Evolutionary conservation across 2,329 filamentous ascomycete genomes (phyloP), one percentile per base, ranked within the genome.

Genomic region (Aureobasidium mangrovei): DNA sequence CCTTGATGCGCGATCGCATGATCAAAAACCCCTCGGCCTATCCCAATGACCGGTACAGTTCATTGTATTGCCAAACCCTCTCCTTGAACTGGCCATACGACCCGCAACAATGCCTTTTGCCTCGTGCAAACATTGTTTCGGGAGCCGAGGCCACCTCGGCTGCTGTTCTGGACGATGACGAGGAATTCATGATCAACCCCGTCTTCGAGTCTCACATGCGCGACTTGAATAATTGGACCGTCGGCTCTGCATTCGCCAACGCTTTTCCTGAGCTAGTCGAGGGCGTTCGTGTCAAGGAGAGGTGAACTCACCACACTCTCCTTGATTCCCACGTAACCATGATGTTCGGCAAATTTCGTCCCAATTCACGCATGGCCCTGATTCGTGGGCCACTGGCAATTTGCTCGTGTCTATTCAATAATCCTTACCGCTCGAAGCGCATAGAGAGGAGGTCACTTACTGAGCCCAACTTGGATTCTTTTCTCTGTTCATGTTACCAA

Each of bases 81-180:
- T 82, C 78, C 28, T 69, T 95, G 12, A 93, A 91, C 61, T 96
- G 90, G 90, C 86, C 86, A 0, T 91, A 94, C 64, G 84, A 88
- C 54, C 77, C 82, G 1, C 81, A 80, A 0, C 84, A 90, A 61
- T 81, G 83, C 35, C 73, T 95, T 28, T 71, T 78, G 4, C 56
- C 57, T 5, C 49, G 49, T 26, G 49, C 36, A 35, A 40, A 47
- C 58, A n/a, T 59, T 60, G 35, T 61, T 62, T 1, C 64, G 63
- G 24, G 24, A 60, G 65, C 38, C 27, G 57, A 56, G 35, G 48
- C 58, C 49, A 10, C 52, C 53, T 18, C 49, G 33, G n/a, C 49
- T 45, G 12, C 45, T 42, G 27, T 45, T 5, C 24, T 75, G 3
- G 53, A 54, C 4, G 59, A 60, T 4, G 71, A 72, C 4, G 81